Evolutionary conservation across 257 asterid species (phyloP).

Genomic region (Solanum sitiens): DNA sequence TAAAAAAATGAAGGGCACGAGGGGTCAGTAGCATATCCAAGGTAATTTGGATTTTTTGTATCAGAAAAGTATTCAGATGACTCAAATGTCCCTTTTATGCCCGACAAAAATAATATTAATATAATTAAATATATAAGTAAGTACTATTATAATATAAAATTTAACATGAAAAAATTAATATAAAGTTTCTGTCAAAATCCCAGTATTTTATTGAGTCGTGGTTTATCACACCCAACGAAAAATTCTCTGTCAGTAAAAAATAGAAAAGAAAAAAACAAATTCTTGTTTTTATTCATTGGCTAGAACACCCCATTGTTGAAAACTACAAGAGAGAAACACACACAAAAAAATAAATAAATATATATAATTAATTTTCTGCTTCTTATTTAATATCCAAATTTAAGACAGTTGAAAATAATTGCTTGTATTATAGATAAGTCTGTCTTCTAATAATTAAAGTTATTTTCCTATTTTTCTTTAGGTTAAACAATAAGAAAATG

Average conservation of each 20-base stretch:
- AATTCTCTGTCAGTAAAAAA: slow-evolving; percentile 12
- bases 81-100: slow-evolving; percentile 47
- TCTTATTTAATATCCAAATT: background rate
- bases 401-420: background rate
- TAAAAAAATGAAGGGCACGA: background rate
- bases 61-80: slow-evolving; percentile 26
- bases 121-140: background rate
- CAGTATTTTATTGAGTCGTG: slow-evolving; percentile 21
- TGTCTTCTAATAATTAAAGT: background rate
- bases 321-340: background rate
- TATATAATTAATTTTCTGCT: background rate
- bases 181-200: background rate
- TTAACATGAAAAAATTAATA: background rate
- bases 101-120: slow-evolving; percentile 29
- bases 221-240: slow-evolving; percentile 44
- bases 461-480: background rate
- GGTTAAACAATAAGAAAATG: background rate
- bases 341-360: background rate
- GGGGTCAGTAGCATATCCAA: slow-evolving; percentile 7
- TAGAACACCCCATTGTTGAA: background rate
- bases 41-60: slow-evolving; percentile 28
- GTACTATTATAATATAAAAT: background rate
- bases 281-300: background rate
- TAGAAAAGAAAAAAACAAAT: background rate
- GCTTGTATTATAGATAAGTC: background rate